Percentiles rank a stretch among this genome's conserved stretches.
These are phyloP conservation scores for Colletotrichum gloeosporioides DNA, from an alignment of 2,329 filamentous ascomycete genomes.

Conservation along the genomic window DNA sequence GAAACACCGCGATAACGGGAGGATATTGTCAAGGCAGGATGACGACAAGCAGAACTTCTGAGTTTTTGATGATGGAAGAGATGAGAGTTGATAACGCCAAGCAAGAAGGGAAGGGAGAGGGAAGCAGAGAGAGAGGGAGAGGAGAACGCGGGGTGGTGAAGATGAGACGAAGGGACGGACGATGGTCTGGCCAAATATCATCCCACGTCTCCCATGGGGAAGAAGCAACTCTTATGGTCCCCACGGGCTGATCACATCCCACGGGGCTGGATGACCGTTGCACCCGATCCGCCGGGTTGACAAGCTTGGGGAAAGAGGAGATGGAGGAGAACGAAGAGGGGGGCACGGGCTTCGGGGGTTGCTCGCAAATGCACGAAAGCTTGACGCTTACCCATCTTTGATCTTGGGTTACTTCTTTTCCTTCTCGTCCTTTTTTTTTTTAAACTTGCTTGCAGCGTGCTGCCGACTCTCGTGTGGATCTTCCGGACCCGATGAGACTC, in stretches of 20 bases:
- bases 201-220: conserved; percentile 21
- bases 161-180: not conserved
- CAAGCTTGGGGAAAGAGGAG: conserved; percentile 9
- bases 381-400: conserved; percentile 20
- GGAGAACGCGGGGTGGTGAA: conserved; percentile 4
- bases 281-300: conserved; percentile 10
- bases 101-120: not conserved
- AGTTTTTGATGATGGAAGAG: not conserved
- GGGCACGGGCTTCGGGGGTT: not conserved
- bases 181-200: conserved; percentile 10
- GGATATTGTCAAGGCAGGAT: not conserved
- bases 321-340: not conserved
- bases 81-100: not conserved
- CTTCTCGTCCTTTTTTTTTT: not conserved
- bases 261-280: conserved; percentile 13
- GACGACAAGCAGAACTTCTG: not conserved
- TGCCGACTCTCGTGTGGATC: not conserved
- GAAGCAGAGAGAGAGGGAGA: not conserved
- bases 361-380: not conserved
- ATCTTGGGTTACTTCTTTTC: not conserved
- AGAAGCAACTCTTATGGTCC: conserved; percentile 22
- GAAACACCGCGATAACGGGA: not conserved
- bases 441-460: not conserved
- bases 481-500: not conserved
- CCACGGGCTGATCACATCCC: conserved; percentile 19